Evolutionary conservation across 2,329 filamentous ascomycete genomes (phyloP), one percentile per base, ranked within the genome.

Genomic region (Apiospora arundinis): DNA sequence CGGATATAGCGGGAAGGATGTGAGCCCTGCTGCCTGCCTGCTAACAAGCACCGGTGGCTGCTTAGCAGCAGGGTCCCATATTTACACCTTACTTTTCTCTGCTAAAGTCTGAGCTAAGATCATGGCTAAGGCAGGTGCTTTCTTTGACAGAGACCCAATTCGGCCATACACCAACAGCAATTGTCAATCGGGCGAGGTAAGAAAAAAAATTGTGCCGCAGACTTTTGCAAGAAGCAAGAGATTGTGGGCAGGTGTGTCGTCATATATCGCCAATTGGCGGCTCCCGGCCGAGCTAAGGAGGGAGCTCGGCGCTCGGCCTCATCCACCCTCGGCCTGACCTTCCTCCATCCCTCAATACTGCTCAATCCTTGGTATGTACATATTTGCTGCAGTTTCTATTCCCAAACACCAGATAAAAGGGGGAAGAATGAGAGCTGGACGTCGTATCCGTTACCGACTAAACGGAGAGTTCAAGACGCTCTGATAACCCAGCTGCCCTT

Each of bases 221-320:
- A 60, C 32, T 60, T 60, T 60, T 60, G 52, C 52, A 60, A 60
- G 18, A 60, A 60, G 52, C 52, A 60, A 60, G 52, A 37, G 28
- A 37, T 60, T 40, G 56, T 63, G 56, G 56, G 28, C 32, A 40
- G 56, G 18, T 40, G 32, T 63, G 56, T 63, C 56, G 56, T 63
- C 56, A 63, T 63, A 63, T 63, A 11, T 63, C 32, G n/a, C 32
- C 56, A 40, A 40, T 40, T 63, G 32, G 28, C 56, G 28, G 56
- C 32, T 23, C 21, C 32, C 16, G 52, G 52, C 40, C 40, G 9
- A 42, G 40, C 9, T 42, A 42, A 14, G 4, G 40, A 11, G 9
- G 40, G 40, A 16, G 25, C 52, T 60, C 52, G 52, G 52, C 52
- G 42, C 42, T 45, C 42, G 42, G 42, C 52, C 32, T 14, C 52